Evolutionary conservation across 805 yeast genomes (phyloP).

Genomic region (Gaillardinia entomophila): DNA sequence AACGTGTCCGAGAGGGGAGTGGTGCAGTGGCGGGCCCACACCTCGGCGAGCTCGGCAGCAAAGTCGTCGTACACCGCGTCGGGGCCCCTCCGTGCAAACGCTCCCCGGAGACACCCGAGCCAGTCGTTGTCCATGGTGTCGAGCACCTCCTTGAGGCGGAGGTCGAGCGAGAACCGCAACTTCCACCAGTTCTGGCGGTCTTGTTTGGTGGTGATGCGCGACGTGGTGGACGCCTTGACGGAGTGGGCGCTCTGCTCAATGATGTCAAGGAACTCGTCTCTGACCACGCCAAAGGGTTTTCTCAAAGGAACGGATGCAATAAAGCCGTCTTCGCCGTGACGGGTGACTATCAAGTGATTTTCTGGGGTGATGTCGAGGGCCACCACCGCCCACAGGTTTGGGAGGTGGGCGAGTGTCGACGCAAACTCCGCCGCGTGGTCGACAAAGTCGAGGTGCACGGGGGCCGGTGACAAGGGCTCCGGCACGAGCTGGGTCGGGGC

Average conservation of each 20-base stretch:
- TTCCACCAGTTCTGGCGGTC: conserved; percentile 79
- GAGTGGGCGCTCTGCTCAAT: conserved; percentile 58
- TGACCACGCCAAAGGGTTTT: conserved; percentile 43
- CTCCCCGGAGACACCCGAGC: conserved; percentile 72
- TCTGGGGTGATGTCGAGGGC: too few species aligned
- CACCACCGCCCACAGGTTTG: too few species aligned
- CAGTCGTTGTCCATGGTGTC: conserved; percentile 54
- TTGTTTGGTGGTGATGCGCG: conserved; percentile 47
- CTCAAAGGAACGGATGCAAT: conserved; percentile 57
- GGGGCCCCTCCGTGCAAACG: conserved; percentile 41
- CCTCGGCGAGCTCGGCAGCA: conserved; percentile 9
- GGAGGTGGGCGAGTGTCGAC: too few species aligned
- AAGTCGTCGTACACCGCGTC: conserved; percentile 11
- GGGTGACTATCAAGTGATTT: too few species aligned
- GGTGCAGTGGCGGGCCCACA: conserved; percentile 4
- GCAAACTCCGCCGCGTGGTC: too few species aligned
- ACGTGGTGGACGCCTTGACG: conserved; percentile 49
- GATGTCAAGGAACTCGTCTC: conserved; percentile 29
- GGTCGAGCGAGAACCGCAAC: conserved; percentile 56
- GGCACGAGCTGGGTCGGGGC: too few species aligned
- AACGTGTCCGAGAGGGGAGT: conserved; percentile 7
- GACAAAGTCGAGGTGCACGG: too few species aligned
- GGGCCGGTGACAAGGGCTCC: too few species aligned
- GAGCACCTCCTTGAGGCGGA: conserved; percentile 48
- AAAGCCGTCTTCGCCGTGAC: too few species aligned